Percentiles rank a stretch among this genome's conserved stretches.
Evolutionary conservation across 2,329 filamentous ascomycete genomes (phyloP).

Genomic region (Capronia epimyces): DNA sequence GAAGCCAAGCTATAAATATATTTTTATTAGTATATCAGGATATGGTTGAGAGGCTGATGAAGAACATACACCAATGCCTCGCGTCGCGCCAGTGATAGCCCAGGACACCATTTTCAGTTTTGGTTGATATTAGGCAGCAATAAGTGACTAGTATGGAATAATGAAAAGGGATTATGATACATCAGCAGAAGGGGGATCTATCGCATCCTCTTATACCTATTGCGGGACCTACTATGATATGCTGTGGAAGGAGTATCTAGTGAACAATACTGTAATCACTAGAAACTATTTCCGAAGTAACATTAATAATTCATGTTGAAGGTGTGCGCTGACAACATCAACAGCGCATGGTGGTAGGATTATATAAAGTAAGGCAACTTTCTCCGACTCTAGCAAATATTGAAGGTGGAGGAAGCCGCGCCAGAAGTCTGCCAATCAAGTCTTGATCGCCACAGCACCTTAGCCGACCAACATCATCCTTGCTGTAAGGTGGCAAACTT

Average conservation of each 20-base stretch:
- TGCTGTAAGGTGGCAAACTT: no score
- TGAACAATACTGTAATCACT: slow-evolving; percentile 14
- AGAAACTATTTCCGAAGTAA: slow-evolving; percentile 19
- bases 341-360: slow-evolving; percentile 4
- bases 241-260: slow-evolving; percentile 7
- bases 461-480: no score
- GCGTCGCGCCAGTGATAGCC: slow-evolving; percentile 20
- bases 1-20: slow-evolving; percentile 16
- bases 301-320: slow-evolving; percentile 13
- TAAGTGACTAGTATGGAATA: slow-evolving; percentile 8
- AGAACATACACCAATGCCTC: slow-evolving; percentile 24
- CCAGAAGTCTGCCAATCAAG: no score
- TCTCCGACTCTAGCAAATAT: slow-evolving; percentile 17
- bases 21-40: slow-evolving; percentile 9
- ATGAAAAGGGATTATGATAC: slow-evolving; percentile 12
- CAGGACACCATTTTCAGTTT: slow-evolving; percentile 21
- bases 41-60: slow-evolving; percentile 12
- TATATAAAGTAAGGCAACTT: slow-evolving; percentile 24
- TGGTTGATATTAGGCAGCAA: slow-evolving; percentile 8
- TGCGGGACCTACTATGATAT: slow-evolving; percentile 1
- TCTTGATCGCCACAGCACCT: no score
- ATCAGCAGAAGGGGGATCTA: slow-evolving; percentile 7
- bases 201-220: slow-evolving; percentile 14
- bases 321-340: slow-evolving; percentile 6
- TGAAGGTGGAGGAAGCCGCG: slow-evolving; percentile 9